A percentile compares a stretch with the other conserved stretches of the same genome.
Conservation (phyloP, 441 rosid genomes). For the Populus tomentosa region DNA sequence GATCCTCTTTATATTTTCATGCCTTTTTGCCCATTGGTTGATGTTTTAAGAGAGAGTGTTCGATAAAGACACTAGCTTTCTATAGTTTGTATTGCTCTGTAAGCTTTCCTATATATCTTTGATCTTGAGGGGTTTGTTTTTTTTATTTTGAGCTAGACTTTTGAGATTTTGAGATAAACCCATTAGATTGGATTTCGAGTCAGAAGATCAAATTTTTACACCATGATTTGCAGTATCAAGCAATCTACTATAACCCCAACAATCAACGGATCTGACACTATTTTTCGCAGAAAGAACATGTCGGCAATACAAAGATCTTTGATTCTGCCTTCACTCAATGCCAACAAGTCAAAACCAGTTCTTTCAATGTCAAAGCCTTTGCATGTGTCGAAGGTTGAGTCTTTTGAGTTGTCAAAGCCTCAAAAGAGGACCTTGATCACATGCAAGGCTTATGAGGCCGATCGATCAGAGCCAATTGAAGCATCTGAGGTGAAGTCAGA, state of each 20-base stretch:
- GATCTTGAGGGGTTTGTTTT: not conserved
- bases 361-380: conserved; percentile 51
- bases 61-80: not conserved
- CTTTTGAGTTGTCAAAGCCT: conserved; percentile 22
- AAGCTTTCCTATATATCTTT: conserved; percentile 4
- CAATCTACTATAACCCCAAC: conserved; percentile 25
- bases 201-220: not conserved
- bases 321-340: conserved; percentile 28
- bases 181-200: not conserved
- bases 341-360: conserved; percentile 23
- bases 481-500: conserved; percentile 34
- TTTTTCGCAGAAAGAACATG: conserved; percentile 25
- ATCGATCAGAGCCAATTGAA: conserved; percentile 48
- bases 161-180: not conserved
- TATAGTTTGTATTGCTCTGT: not conserved
- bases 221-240: conserved; percentile 43
- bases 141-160: not conserved
- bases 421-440: conserved; percentile 30
- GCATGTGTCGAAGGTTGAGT: conserved; percentile 38
- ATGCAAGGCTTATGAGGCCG: conserved; percentile 80
- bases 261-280: conserved; percentile 37
- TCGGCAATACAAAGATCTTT: conserved; percentile 23
- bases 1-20: not conserved
- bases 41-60: not conserved
- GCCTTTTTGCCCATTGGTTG: not conserved